Conservation (phyloP, 2,329 filamentous ascomycete species). For the Botryosphaeria dothidea region DNA sequence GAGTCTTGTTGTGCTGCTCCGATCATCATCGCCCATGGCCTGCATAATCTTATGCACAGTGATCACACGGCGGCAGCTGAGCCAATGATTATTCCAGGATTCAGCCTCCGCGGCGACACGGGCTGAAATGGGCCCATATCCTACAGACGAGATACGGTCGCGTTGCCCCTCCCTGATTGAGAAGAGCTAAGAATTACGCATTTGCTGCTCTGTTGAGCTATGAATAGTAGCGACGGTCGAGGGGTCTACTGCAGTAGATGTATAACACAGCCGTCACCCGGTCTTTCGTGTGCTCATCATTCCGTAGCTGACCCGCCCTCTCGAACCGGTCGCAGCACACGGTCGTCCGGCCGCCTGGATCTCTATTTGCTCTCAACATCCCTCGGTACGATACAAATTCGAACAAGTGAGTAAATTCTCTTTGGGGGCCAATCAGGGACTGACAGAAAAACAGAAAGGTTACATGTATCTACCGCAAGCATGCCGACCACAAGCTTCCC, state of each 20-base stretch:
- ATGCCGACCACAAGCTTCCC: background rate
- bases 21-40: background rate
- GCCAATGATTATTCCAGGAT: background rate
- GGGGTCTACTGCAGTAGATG: background rate
- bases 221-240: background rate
- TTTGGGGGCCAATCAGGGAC: background rate
- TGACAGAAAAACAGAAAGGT: background rate
- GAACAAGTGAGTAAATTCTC: background rate
- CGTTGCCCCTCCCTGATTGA: background rate
- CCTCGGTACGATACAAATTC: background rate
- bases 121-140: background rate
- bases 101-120: background rate
- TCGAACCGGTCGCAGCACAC: background rate
- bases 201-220: background rate
- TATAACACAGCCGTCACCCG: constrained; percentile 8
- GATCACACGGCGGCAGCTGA: background rate
- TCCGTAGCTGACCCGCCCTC: background rate
- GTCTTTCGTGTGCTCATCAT: background rate
- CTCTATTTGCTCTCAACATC: too few relatives aligned
- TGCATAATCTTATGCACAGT: background rate
- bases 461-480: background rate
- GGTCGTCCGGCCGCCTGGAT: background rate
- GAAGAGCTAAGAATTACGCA: background rate
- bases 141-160: background rate
- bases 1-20: background rate